Base-by-base conservation (phyloP, 129 eudicot genomes). In the Chrysanthemum makinoi region DNA sequence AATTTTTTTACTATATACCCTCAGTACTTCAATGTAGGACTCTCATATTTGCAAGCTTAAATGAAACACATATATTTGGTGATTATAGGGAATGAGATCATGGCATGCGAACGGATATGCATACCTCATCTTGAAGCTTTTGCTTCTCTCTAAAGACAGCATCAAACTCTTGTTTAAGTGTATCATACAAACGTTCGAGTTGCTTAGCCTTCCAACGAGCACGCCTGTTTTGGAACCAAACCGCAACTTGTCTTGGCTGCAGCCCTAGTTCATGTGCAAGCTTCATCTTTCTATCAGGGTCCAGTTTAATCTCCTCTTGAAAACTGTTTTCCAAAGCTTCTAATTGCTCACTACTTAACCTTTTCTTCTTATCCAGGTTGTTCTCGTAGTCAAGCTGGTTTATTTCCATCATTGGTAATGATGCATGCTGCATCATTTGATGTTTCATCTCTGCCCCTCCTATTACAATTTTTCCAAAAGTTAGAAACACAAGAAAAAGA, bases 141-240 rank as follows among this genome's bases (percentile, higher is more conserved):
- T 85, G 88, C 24, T 85, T 90, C 73, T 90, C 96, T 50, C 72
- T 81, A 30, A 87, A 90, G 33, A 90, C 96, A 28, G 69, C 78
- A 39, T 87, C 91, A 54, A 71, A 84, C 65, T 90, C 87, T 39
- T 81, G 94, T 70, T 87, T 87, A 47, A 90, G 95, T 1, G 87
- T 56, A 48, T 85, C 87, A 65, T 87, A 90, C 77, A 87, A 81
- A 69, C 79, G 85, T 78, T 90, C 96, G n/a, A 90, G 96, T 80
- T 90, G 91, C 89, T 90, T 90, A 3, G 82, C 80, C 86, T 90
- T 90, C 96, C 96, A 90, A 47, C 96, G 75, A 65, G 96, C 96
- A 70, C 96, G 75, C 64, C 96, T 60, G 75, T 90, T 90, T 57
- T 90, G 96, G 83, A 90, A 90, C 96, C 96, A 90, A 51, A 90